Evolutionary conservation across 352 stramenopile species (phyloP).

Genomic region (Thalassiosira livingstoniorum): DNA sequence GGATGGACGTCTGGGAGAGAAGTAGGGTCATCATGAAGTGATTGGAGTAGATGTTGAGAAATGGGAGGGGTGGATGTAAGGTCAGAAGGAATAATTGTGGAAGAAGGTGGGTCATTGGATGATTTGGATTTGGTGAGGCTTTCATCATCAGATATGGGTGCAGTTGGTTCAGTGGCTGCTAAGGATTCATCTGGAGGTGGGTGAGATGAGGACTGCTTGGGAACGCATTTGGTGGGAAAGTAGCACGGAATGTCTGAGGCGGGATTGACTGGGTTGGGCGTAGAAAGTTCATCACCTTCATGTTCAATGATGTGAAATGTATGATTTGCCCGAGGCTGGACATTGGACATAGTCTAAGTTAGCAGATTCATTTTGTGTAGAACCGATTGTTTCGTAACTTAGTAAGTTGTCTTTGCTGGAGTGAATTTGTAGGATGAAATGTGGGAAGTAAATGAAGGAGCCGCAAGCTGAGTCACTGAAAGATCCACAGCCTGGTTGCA

Average conservation of each 20-base stretch:
- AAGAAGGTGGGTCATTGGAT: no score
- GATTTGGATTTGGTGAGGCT: conserved; percentile 6
- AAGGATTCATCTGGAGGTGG: no score
- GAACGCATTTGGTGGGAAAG: no score
- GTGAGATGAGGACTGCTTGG: no score
- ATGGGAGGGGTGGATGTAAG: no score
- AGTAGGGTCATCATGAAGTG: background rate
- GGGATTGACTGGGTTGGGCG: background rate
- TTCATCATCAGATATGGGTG: background rate
- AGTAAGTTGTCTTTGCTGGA: conserved; percentile 1
- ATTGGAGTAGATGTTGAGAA: background rate
- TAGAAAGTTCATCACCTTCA: background rate
- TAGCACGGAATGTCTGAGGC: no score
- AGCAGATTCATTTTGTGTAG: no score
- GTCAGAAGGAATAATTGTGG: no score
- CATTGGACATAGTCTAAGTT: no score
- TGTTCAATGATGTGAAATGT: background rate
- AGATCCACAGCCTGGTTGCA: conserved; percentile 10
- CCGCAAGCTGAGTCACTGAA: conserved; percentile 4
- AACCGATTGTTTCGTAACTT: conserved; percentile 16
- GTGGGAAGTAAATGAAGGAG: conserved; percentile 21
- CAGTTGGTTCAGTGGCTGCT: background rate
- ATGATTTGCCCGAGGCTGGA: no score
- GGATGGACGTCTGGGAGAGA: no score
- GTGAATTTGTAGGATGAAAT: conserved; percentile 21